A percentile compares a stretch with the other conserved stretches of the same genome.
phyloP scores from a whole-genome alignment of 495 filamentous ascomycete genomes.

The Talaromyces thailandensis region DNA sequence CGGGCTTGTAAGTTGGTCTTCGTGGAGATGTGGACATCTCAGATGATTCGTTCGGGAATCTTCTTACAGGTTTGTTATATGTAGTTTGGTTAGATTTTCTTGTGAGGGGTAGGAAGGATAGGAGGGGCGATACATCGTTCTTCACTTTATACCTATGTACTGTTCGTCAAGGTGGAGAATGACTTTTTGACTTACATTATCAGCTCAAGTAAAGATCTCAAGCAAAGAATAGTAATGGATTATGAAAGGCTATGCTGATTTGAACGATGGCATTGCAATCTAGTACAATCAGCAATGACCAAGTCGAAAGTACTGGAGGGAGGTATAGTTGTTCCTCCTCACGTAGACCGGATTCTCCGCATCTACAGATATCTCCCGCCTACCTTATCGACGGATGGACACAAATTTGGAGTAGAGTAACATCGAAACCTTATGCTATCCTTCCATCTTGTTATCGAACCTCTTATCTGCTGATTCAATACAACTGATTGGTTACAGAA shows the following conservation, averaged over 20 bases:
- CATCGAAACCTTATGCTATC: background rate
- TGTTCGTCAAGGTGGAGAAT: background rate
- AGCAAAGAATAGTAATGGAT: background rate
- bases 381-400: background rate
- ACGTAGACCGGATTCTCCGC: background rate
- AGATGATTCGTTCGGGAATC: too few relatives aligned
- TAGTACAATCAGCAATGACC: background rate
- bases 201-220: background rate
- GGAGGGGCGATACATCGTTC: background rate
- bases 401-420: background rate
- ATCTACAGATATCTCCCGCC: background rate
- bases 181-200: background rate
- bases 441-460: background rate
- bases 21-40: too few relatives aligned
- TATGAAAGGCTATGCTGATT: background rate
- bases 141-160: background rate
- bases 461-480: background rate
- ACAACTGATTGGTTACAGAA: background rate
- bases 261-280: background rate
- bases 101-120: background rate
- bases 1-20: too few relatives aligned
- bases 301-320: background rate
- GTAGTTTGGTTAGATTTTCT: background rate
- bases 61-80: background rate
- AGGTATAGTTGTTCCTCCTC: background rate